A percentile compares a stretch with the other conserved stretches of the same genome.
Conservation (phyloP, 441 rosid species). For the Manihot esculenta region DNA sequence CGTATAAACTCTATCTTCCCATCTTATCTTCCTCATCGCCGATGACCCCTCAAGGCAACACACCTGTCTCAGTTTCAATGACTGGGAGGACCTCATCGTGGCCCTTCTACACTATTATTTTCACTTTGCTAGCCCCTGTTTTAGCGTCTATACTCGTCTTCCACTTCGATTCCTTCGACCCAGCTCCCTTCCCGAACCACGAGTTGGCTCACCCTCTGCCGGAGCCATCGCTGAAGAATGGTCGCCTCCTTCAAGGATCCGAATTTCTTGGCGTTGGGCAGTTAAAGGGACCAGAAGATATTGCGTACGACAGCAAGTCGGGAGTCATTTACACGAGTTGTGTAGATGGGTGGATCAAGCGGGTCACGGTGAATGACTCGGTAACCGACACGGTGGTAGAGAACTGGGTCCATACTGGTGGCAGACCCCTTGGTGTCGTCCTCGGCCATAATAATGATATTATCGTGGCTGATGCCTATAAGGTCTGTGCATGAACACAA, state of each 20-base stretch:
- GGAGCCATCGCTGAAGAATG: constrained; percentile 26
- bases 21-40: too few species aligned
- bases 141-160: constrained; percentile 35
- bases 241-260: constrained; percentile 35
- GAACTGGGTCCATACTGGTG: constrained; percentile 70
- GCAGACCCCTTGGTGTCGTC: constrained; percentile 78
- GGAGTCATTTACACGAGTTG: constrained; percentile 53
- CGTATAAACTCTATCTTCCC: too few species aligned
- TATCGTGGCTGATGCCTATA: constrained; percentile 61
- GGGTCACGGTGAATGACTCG: constrained; percentile 44
- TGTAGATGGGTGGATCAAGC: constrained; percentile 68
- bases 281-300: constrained; percentile 51
- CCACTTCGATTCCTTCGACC: constrained; percentile 58
- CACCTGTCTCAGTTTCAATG: neutral
- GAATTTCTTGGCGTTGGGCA: constrained; percentile 42
- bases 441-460: constrained; percentile 40
- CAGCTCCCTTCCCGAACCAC: constrained; percentile 52
- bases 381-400: constrained; percentile 39
- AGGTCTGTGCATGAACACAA: constrained; percentile 36
- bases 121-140: constrained; percentile 16
- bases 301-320: constrained; percentile 39
- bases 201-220: constrained; percentile 31
- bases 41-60: neutral
- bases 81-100: constrained; percentile 11
- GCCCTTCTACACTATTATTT: constrained; percentile 1